A percentile compares a stretch with the other conserved stretches of the same genome.
These are phyloP conservation scores for Conringia planisiliqua DNA, from an alignment of 345 rosid species.

Conservation along the genomic window DNA sequence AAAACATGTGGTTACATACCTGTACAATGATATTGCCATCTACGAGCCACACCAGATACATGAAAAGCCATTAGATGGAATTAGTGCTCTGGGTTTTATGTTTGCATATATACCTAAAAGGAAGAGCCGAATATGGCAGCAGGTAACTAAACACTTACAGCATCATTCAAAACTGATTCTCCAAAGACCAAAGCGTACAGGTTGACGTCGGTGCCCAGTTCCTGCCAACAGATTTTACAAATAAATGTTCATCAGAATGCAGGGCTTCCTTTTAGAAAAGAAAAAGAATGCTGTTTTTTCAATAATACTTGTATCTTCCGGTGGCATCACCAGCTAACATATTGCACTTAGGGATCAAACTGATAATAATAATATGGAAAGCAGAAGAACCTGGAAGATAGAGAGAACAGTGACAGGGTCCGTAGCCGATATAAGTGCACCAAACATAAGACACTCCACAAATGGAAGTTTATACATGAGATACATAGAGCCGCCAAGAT, in stretches of 20 bases:
- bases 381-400: conserved; percentile 76
- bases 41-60: conserved; percentile 28
- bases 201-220: conserved; percentile 85
- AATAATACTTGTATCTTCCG: neutral
- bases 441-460: conserved; percentile 94
- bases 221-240: conserved; percentile 40
- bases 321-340: neutral
- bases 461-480: conserved; percentile 88
- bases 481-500: conserved; percentile 72
- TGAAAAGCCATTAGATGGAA: conserved; percentile 2
- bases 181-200: conserved; percentile 95
- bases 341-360: conserved; percentile 1
- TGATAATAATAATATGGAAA: conserved; percentile 5
- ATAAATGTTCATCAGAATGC: neutral
- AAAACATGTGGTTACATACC: conserved; percentile 39
- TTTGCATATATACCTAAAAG: conserved; percentile 13
- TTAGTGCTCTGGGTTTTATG: conserved; percentile 6
- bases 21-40: conserved; percentile 97
- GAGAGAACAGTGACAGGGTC: conserved; percentile 95
- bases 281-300: neutral
- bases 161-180: conserved; percentile 93
- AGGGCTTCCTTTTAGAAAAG: neutral
- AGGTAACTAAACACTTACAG: conserved; percentile 46
- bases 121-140: neutral
- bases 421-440: conserved; percentile 94